These are phyloP conservation scores for Pneumocystis oryctolagi DNA, from an alignment of 1,139 yeast species.

Conservation along the genomic window DNA sequence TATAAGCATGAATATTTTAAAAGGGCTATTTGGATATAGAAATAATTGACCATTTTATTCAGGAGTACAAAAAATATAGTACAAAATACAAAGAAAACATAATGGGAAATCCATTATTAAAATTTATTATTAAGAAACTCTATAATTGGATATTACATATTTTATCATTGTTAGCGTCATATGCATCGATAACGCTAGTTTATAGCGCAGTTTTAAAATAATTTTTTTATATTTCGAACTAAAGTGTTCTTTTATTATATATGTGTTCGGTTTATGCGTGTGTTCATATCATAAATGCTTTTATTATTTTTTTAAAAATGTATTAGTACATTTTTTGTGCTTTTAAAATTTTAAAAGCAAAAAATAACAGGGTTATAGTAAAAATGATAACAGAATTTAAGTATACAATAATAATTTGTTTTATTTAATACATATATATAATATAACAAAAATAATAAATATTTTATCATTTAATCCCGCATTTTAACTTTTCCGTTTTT, in stretches of 20 bases:
- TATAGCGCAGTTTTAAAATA: not conserved
- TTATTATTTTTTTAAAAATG: too few relatives aligned
- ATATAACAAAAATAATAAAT: too few relatives aligned
- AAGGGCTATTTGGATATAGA: not conserved
- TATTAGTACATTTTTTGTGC: too few relatives aligned
- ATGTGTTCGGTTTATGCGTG: not conserved
- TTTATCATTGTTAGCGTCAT: not conserved
- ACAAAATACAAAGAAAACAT: not conserved
- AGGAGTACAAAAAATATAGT: not conserved
- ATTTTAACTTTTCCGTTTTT: too few relatives aligned
- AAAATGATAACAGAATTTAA: too few relatives aligned
- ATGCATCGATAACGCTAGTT: not conserved
- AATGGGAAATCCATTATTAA: not conserved
- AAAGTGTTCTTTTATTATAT: not conserved
- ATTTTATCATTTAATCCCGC: not conserved
- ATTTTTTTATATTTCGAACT: not conserved
- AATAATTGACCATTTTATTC: not conserved
- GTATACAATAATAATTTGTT: not conserved
- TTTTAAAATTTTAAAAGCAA: too few relatives aligned
- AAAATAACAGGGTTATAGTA: too few relatives aligned
- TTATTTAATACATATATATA: too few relatives aligned
- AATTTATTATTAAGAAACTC: too few relatives aligned
- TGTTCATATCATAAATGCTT: too few relatives aligned
- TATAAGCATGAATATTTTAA: too few relatives aligned
- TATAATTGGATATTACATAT: not conserved